Evolutionary conservation across 257 asterid species (phyloP), one percentile per base, ranked within the genome.

Genomic region (Osmanthus fragrans): DNA sequence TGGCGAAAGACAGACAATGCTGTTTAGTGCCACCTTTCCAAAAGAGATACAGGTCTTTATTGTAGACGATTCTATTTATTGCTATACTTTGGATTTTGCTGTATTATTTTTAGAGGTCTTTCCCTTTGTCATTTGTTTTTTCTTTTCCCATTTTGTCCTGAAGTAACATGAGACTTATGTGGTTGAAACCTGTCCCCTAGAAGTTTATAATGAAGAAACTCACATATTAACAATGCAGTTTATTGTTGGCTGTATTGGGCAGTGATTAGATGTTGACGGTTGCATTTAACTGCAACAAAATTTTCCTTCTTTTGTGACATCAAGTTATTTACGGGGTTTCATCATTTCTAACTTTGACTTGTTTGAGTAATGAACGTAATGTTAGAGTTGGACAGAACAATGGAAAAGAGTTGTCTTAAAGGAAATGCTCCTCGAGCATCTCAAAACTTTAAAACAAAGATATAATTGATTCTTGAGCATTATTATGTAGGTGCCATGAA

Each of bases 21-120:
- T 93, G 78, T 93, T 90, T 72, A 93, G 98, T 79, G 98, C 98
- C 70, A 93, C 98, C 77, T 93, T 93, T 80, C 98, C 98, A 4
- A 92, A 80, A 82, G 96, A 90, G 86, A 93, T 93, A 58, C 98
- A 93, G 98, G 98, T 93, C 25, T 49, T 73, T 72, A 42, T 66
- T 77, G 60, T 76, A 21, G 33, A 58, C 60, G 56, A 73, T 71
- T 70, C 58, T 39, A 71, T 72, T 76, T 83, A 12, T 60, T 69
- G 71, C 36, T 71, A 37, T 74, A 45, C 60, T 51, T 30, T 47
- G 76, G 27, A 32, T 45, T 45, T 68, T 63, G 72, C 72, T 71
- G 39, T 63, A 37, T 6, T 18, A 27, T 64, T 33, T 32, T 25
- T 42, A 70, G 70, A 71, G 2, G 27, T 18, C 65, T n/a, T 56